A percentile compares a stretch with the other conserved stretches of the same genome.
These are phyloP conservation scores for Tylopilus felleus DNA, from an alignment of 768 basidiomycete species.

Conservation along the genomic window DNA sequence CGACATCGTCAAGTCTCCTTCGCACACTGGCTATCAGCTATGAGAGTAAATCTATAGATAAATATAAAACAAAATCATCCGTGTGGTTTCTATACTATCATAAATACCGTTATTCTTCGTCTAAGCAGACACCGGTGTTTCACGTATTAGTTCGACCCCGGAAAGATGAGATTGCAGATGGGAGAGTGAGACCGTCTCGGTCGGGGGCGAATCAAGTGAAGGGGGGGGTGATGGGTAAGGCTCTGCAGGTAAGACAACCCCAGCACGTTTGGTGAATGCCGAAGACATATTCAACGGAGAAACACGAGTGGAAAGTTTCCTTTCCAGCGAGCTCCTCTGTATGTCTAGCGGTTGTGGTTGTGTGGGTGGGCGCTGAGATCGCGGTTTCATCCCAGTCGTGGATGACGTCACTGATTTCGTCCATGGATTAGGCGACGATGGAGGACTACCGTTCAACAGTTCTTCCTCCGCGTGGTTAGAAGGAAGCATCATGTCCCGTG, in stretches of 20 bases:
- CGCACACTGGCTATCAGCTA: neutral
- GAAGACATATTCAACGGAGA: constrained; percentile 18
- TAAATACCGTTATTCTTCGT: constrained; percentile 24
- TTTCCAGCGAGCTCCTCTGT: constrained; percentile 12
- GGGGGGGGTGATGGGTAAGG: constrained; percentile 52
- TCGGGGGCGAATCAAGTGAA: constrained; percentile 25
- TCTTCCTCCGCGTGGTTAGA: constrained; percentile 59
- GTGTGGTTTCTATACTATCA: constrained; percentile 7
- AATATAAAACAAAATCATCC: neutral
- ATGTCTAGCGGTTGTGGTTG: constrained; percentile 1
- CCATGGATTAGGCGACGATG: constrained; percentile 13
- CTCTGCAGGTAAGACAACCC: constrained; percentile 31
- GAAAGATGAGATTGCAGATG: constrained; percentile 6
- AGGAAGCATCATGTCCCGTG: constrained; percentile 65
- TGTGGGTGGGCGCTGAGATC: constrained; percentile 9
- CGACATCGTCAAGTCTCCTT: neutral
- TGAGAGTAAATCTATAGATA: neutral
- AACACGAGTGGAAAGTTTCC: constrained; percentile 14
- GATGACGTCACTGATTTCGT: constrained; percentile 11
- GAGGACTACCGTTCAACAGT: constrained; percentile 43
- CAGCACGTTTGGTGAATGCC: constrained; percentile 23
- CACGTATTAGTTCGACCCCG: constrained; percentile 5
- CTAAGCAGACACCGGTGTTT: constrained; percentile 18
- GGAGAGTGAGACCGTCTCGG: constrained; percentile 11
- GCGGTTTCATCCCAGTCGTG: constrained; percentile 26